Evolutionary conservation across 176 grass and related monocot genomes (phyloP), one percentile per base, ranked within the genome.

Genomic region (Ensete ventricosum): DNA sequence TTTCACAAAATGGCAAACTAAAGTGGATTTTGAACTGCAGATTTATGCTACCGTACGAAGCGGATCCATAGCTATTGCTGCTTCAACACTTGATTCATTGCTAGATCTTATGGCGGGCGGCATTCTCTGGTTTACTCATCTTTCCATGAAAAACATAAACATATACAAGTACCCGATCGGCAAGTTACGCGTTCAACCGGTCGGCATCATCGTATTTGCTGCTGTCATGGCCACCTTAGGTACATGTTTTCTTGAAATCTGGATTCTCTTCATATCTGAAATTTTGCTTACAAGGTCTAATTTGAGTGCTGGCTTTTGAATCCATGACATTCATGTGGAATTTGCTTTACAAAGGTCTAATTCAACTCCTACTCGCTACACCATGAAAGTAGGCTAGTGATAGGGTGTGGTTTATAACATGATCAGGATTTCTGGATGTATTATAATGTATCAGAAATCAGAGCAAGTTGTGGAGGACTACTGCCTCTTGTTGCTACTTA

Each of bases 61-160:
- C 52, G 78, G 69, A 13, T 80, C 78, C 34, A 80, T 73, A 34
- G 78, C 78, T 9, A 80, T 80, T 80, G 78, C 78, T 73, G 78
- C 78, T 17, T 80, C 78, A 6, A 80, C 78, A 13, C 78, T 80
- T 21, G 78, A 80, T 48, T 80, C 78, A 1, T 64, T 80, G 68
- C 71, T 80, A 48, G 78, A 80, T 80, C 29, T 80, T 14, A 73
- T 80, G 78, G 78, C 78, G 27, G 78, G 78, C 26, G 55, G 78
- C 78, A 80, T 80, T 27, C 78, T 80, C 17, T 80, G 78, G 78
- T 80, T 80, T 23, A 64, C 78, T 2, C 78, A 80, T 80, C 59
- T 73, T 34, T 80, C 68, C 1, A 80, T 80, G 78, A 73, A 73
- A 55, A 80, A 80, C 51, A 71, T 80, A 21, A 73, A 80, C 58